phyloP scores from a whole-genome alignment of 208 protist species.

The Trypanosoma scelopori region DNA sequence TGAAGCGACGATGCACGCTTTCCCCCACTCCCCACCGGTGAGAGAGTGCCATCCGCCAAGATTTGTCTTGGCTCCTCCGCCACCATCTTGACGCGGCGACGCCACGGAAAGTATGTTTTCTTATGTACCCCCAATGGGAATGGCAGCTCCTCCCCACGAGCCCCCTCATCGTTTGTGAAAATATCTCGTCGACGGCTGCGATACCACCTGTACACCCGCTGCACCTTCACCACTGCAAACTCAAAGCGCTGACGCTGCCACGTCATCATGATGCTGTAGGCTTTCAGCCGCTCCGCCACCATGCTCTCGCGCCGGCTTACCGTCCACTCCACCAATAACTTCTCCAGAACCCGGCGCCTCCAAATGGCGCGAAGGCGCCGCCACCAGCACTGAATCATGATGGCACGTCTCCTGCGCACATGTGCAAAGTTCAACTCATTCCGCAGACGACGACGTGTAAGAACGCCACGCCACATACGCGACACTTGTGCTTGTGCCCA shows the following conservation, averaged over 20 bases:
- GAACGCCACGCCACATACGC: slow-evolving; percentile 78
- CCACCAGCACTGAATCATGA: slow-evolving; percentile 84
- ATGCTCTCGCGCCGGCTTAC: slow-evolving; percentile 42
- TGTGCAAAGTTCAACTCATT: slow-evolving; percentile 42
- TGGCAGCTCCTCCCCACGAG: slow-evolving; percentile 33
- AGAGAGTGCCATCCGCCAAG: neutral
- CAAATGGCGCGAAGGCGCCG: slow-evolving; percentile 43
- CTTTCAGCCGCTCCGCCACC: slow-evolving; percentile 37
- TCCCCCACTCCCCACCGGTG: neutral
- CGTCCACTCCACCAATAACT: slow-evolving; percentile 50
- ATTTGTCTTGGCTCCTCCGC: neutral
- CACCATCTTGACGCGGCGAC: slow-evolving; percentile 8
- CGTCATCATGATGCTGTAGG: slow-evolving; percentile 59
- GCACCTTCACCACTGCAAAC: slow-evolving; percentile 58
- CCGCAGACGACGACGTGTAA: slow-evolving; percentile 58
- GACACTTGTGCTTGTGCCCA: slow-evolving; percentile 62
- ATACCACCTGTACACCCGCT: slow-evolving; percentile 69
- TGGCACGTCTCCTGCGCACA: slow-evolving; percentile 51
- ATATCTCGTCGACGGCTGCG: slow-evolving; percentile 32
- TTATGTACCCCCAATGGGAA: slow-evolving; percentile 33
- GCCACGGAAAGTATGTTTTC: slow-evolving; percentile 78
- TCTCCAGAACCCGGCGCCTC: slow-evolving; percentile 32
- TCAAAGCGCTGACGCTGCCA: slow-evolving; percentile 80
- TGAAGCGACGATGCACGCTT: slow-evolving; percentile 32
- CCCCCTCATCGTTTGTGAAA: slow-evolving; percentile 25